A percentile compares a stretch with the other conserved stretches of the same genome.
These are phyloP conservation scores for Euphorbia lathyris DNA, from an alignment of 345 rosid species.

Conservation along the genomic window DNA sequence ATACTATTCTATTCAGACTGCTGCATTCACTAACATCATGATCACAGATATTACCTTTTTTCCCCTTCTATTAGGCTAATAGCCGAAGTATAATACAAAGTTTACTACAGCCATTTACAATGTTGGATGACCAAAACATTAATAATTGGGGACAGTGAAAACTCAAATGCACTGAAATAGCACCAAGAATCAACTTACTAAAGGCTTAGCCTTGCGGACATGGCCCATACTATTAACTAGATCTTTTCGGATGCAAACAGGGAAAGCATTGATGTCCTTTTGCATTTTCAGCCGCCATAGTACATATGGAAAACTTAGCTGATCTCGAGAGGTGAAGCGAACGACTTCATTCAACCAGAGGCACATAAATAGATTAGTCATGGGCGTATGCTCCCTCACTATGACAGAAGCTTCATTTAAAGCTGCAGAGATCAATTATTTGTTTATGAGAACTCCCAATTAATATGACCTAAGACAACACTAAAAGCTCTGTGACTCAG, in stretches of 20 bases:
- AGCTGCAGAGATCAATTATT: constrained; percentile 46
- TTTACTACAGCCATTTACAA: no score
- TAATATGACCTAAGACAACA: not conserved
- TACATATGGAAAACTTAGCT: constrained; percentile 87
- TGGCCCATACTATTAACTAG: constrained; percentile 93
- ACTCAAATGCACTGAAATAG: not conserved
- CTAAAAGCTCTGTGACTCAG: not conserved
- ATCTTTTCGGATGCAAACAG: constrained; percentile 89
- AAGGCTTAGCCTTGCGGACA: constrained; percentile 80
- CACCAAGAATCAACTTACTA: constrained; percentile 23
- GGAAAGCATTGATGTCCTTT: constrained; percentile 72
- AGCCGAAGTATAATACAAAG: no score
- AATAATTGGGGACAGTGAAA: not conserved
- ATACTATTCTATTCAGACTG: no score
- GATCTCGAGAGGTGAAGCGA: constrained; percentile 89
- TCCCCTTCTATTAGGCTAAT: no score
- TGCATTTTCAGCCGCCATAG: constrained; percentile 76
- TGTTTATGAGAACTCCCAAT: not conserved
- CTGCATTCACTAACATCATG: no score
- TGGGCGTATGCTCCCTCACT: constrained; percentile 75
- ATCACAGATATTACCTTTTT: no score
- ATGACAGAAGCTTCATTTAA: constrained; percentile 86
- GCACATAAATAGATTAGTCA: constrained; percentile 80
- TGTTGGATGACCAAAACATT: no score
- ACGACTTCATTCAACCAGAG: constrained; percentile 98